Evolutionary conservation across 2,329 filamentous ascomycete species (phyloP), one percentile per base, ranked within the genome.

Genomic region (Colletotrichum sansevieriae): DNA sequence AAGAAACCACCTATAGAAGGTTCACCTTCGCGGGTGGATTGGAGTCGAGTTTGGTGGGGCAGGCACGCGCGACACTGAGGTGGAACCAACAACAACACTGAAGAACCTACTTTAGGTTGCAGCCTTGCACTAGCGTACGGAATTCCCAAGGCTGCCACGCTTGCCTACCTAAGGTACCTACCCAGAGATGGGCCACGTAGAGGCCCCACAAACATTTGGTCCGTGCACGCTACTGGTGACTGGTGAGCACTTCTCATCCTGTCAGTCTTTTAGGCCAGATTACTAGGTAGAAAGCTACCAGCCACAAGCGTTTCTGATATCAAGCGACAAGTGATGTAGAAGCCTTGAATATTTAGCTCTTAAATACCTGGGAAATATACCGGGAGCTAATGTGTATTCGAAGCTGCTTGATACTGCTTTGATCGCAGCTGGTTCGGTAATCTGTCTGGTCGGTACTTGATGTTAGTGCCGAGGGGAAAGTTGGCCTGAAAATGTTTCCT

Each of bases 131-230:
- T 68, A 63, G 67, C 56, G 49, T 33, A 20, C 22, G 58, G 43
- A 25, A 39, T 57, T 25, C 22, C 25, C 64, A 54, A 63, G 67
- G 64, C 67, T 66, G 49, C 59, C 58, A 61, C 46, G 46, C 46
- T 61, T 54, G 35, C 47, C 18, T n/a, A 13, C 25, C 18, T 33
- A 13, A 29, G 54, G 2, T 22, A 22, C 63, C 20, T 18, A 18
- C 18, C 18, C 18, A n/a, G n/a, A n/a, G n/a, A n/a, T n/a, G n/a
- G n/a, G n/a, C n/a, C n/a, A n/a, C n/a, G n/a, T n/a, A n/a, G n/a
- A n/a, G n/a, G n/a, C n/a, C 52, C 63, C 63, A 56, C 63, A 69
- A 69, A 66, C 63, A 56, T 12, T 37, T 66, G 66, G 66, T 41
- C 63, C 12, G 62, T 69, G 66, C 66, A 7, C 15, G 29, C 29